phyloP scores from a whole-genome alignment of 2,329 filamentous ascomycete species.

The Torrubiella hemipterigena region DNA sequence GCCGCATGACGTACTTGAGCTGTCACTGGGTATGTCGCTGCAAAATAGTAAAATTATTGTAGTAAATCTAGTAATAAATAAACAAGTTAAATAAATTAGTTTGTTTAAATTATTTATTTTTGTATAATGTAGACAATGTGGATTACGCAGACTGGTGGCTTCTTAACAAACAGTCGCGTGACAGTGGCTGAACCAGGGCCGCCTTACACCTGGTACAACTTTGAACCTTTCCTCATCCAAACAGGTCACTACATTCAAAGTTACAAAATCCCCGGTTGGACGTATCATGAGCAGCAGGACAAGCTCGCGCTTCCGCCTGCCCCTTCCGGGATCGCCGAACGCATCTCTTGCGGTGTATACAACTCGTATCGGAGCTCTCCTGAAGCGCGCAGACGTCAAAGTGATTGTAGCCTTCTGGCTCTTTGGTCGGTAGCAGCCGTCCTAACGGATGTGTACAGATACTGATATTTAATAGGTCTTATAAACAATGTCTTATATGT shows the following conservation, averaged over 20 bases:
- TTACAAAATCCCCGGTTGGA: too few species aligned
- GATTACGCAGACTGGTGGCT: too few species aligned
- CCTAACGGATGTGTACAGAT: not conserved
- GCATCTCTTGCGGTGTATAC: conserved; percentile 66
- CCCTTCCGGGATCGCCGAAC: conserved; percentile 43
- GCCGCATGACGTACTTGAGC: too few species aligned
- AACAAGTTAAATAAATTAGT: too few species aligned
- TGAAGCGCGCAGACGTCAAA: conserved; percentile 55
- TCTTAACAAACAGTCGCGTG: too few species aligned
- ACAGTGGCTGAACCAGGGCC: too few species aligned
- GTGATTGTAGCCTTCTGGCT: conserved; percentile 84
- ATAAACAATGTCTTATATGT: conserved; percentile 99
- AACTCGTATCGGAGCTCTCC: conserved; percentile 49
- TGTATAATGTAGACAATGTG: too few species aligned
- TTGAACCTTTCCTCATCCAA: not conserved
- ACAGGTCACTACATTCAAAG: not conserved
- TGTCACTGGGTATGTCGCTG: conserved; percentile 1
- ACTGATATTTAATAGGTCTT: conserved; percentile 16
- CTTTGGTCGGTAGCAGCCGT: conserved; percentile 50
- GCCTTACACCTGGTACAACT: too few species aligned
- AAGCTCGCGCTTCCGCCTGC: conserved; percentile 20
- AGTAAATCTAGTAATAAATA: too few species aligned
- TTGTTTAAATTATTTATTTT: too few species aligned
- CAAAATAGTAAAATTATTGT: not conserved
- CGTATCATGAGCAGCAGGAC: too few species aligned